Percentiles rank a stretch among this genome's conserved stretches.
phyloP scores from a whole-genome alignment of 2,329 filamentous ascomycete genomes.

The Aspergillus texensis region DNA sequence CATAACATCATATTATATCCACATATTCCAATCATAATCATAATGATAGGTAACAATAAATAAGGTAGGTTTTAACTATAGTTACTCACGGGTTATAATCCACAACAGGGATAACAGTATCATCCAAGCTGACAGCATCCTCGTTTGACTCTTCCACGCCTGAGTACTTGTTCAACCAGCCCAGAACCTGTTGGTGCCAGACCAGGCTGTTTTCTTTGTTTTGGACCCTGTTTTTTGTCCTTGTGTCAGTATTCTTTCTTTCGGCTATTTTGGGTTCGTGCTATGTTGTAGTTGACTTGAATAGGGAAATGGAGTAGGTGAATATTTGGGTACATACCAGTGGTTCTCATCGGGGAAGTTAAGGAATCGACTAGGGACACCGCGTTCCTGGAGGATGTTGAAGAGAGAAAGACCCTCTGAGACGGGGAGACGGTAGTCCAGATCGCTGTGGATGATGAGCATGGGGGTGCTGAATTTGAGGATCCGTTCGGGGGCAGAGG shows the following conservation, averaged over 20 bases:
- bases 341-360: slow-evolving; percentile 77
- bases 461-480: slow-evolving; percentile 78
- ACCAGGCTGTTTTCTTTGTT: slow-evolving; percentile 87
- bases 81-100: slow-evolving; percentile 28
- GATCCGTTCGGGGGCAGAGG: slow-evolving; percentile 56
- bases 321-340: slow-evolving; percentile 38
- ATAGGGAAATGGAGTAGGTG: not conserved
- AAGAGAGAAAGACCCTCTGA: slow-evolving; percentile 79
- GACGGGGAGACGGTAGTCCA: slow-evolving; percentile 83
- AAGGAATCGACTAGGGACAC: slow-evolving; percentile 74
- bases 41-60: not conserved
- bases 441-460: slow-evolving; percentile 80
- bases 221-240: slow-evolving; percentile 60
- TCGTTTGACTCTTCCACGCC: slow-evolving; percentile 34
- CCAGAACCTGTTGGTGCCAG: slow-evolving; percentile 82
- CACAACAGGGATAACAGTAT: slow-evolving; percentile 38
- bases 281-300: not conserved
- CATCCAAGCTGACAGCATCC: slow-evolving; percentile 34
- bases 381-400: slow-evolving; percentile 74
- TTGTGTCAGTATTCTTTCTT: not conserved
- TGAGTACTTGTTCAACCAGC: slow-evolving; percentile 65
- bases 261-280: too few relatives aligned
- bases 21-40: not conserved
- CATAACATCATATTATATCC: not conserved
- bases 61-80: not conserved